A percentile compares a stretch with the other conserved stretches of the same genome.
These are phyloP conservation scores for Crithidia acanthocephali DNA, from an alignment of 208 protist genomes.

Conservation along the genomic window DNA sequence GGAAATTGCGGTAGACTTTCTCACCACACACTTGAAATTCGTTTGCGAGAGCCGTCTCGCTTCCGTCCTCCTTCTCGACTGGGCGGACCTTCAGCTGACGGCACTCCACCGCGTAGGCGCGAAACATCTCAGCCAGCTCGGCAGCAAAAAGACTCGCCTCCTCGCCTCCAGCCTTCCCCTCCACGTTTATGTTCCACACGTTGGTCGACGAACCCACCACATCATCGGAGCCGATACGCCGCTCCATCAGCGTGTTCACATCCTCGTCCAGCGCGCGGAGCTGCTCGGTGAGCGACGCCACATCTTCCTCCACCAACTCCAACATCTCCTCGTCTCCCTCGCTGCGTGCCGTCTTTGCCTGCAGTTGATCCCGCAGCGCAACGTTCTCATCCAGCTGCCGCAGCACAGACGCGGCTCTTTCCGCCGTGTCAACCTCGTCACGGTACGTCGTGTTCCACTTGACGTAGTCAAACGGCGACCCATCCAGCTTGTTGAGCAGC, in stretches of 20 bases:
- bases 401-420: constrained; percentile 45
- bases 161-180: constrained; percentile 85
- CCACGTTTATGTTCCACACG: constrained; percentile 67
- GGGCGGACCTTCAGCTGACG: constrained; percentile 45
- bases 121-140: constrained; percentile 82
- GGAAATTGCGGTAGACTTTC: constrained; percentile 79
- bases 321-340: constrained; percentile 77
- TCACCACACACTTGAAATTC: constrained; percentile 66
- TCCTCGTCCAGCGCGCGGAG: constrained; percentile 56
- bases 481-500: constrained; percentile 53
- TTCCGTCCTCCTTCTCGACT: constrained; percentile 35
- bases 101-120: constrained; percentile 59
- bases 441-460: constrained; percentile 81
- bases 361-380: constrained; percentile 46
- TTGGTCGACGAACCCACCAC: constrained; percentile 72
- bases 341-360: constrained; percentile 12
- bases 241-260: constrained; percentile 67
- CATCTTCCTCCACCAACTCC: constrained; percentile 76
- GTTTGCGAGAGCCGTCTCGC: constrained; percentile 24
- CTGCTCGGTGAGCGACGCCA: constrained; percentile 42
- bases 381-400: constrained; percentile 74
- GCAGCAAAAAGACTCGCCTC: constrained; percentile 88
- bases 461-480: constrained; percentile 64
- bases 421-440: constrained; percentile 75
- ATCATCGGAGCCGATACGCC: constrained; percentile 72